Conservation (phyloP, 805 yeast genomes). For the Metschnikowia vanudenii region DNA sequence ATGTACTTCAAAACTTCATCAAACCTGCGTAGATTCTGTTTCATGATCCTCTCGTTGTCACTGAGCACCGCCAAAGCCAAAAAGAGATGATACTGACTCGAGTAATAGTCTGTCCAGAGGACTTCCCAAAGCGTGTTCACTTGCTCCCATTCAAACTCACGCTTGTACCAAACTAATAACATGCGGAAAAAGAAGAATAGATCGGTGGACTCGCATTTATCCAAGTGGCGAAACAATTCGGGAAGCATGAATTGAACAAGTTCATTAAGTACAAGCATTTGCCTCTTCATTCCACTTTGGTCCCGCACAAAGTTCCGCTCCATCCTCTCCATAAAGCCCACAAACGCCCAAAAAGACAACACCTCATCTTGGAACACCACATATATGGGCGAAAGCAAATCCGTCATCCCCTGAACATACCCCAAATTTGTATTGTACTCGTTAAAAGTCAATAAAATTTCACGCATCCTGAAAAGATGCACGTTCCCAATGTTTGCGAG, state of each 20-base stretch:
- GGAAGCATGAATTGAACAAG: slow-evolving; percentile 91
- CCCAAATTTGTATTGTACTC: slow-evolving; percentile 82
- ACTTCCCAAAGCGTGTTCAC: slow-evolving; percentile 88
- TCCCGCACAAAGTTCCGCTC: slow-evolving; percentile 90
- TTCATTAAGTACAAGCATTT: slow-evolving; percentile 79
- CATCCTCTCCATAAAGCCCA: slow-evolving; percentile 88
- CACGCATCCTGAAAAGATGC: slow-evolving; percentile 68
- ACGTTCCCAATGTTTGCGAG: slow-evolving; percentile 68
- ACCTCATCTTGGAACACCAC: slow-evolving; percentile 65
- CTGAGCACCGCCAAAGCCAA: slow-evolving; percentile 87
- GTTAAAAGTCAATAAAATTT: slow-evolving; percentile 81
- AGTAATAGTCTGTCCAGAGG: slow-evolving; percentile 81
- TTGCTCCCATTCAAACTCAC: slow-evolving; percentile 81
- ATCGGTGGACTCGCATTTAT: slow-evolving; percentile 83
- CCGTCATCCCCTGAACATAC: slow-evolving; percentile 98
- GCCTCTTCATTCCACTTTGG: slow-evolving; percentile 89
- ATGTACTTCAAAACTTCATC: slow-evolving; percentile 91
- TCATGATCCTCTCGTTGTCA: slow-evolving; percentile 76
- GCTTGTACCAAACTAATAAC: slow-evolving; percentile 92
- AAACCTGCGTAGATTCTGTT: slow-evolving; percentile 69
- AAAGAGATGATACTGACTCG: slow-evolving; percentile 85
- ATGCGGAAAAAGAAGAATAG: slow-evolving; percentile 92
- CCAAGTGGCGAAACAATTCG: slow-evolving; percentile 74
- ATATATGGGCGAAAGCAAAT: slow-evolving; percentile 83
- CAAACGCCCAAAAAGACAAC: slow-evolving; percentile 85